Percentiles rank a stretch among this genome's conserved stretches.
These are phyloP conservation scores for Syzygium aqueum DNA, from an alignment of 345 rosid species.

Conservation along the genomic window DNA sequence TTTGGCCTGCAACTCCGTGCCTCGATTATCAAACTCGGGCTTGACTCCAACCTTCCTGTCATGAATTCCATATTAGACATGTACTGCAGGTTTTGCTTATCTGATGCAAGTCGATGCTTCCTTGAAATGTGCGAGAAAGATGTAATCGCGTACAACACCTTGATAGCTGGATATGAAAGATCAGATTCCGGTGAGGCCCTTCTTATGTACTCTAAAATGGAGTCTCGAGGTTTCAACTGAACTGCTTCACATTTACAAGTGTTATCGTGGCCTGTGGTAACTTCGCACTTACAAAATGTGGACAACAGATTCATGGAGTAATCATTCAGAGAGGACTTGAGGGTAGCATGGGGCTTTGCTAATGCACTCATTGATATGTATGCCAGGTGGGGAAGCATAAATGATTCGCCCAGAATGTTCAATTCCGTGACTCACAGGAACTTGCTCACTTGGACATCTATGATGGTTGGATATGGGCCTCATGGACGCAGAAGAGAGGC, in stretches of 20 bases:
- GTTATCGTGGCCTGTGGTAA: constrained; percentile 63
- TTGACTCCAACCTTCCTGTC: constrained; percentile 58
- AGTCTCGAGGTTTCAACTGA: constrained; percentile 50
- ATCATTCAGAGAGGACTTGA: constrained; percentile 46
- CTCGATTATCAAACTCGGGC: constrained; percentile 37
- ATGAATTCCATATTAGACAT: constrained; percentile 78
- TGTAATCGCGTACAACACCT: constrained; percentile 74
- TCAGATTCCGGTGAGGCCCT: constrained; percentile 43
- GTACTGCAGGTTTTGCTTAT: constrained; percentile 62
- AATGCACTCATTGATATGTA: constrained; percentile 81
- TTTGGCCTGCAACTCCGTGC: constrained; percentile 65
- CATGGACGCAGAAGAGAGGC: constrained; percentile 68
- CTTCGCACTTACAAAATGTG: constrained; percentile 48
- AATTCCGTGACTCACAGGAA: constrained; percentile 26
- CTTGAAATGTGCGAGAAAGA: constrained; percentile 55
- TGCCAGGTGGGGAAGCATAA: constrained; percentile 66
- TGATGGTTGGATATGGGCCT: constrained; percentile 86
- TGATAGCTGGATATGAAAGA: constrained; percentile 64
- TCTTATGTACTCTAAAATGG: constrained; percentile 47
- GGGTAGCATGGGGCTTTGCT: constrained; percentile 37
- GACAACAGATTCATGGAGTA: constrained; percentile 74
- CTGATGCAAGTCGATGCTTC: constrained; percentile 54
- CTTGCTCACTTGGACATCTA: constrained; percentile 84
- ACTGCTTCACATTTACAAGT: constrained; percentile 65
- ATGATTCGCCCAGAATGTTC: constrained; percentile 38